A percentile compares a stretch with the other conserved stretches of the same genome.
Evolutionary conservation across 768 basidiomycete genomes (phyloP).

Genomic region (Serendipita sp.): DNA sequence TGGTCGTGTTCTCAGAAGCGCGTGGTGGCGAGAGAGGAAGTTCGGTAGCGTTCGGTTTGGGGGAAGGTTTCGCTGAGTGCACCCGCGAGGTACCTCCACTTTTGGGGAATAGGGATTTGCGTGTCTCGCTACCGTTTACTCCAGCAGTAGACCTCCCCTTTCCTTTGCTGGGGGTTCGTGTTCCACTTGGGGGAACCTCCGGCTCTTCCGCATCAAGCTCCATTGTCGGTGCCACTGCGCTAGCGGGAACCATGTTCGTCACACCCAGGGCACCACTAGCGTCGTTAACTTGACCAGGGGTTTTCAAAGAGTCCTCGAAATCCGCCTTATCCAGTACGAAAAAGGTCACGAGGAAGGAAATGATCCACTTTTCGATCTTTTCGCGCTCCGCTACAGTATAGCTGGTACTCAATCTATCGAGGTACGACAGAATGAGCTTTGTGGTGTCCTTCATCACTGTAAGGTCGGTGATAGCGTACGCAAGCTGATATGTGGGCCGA

Average conservation of each 20-base stretch:
- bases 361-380: conserved; percentile 57
- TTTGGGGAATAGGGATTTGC: not conserved
- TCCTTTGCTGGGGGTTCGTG: not conserved
- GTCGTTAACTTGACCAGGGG: conserved; percentile 32
- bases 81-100: not conserved
- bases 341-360: conserved; percentile 68
- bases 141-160: conserved; percentile 3
- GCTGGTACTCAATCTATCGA: conserved; percentile 68
- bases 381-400: conserved; percentile 67
- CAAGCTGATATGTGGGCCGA: conserved; percentile 40
- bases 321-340: conserved; percentile 56
- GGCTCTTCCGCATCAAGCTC: not conserved
- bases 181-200: not conserved
- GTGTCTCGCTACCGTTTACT: not conserved
- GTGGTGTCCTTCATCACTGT: conserved; percentile 74
- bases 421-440: conserved; percentile 78
- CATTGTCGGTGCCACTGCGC: not conserved
- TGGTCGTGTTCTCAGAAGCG: not conserved
- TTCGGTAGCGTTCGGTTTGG: not conserved
- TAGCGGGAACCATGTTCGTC: not conserved
- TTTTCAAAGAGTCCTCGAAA: conserved; percentile 52
- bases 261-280: not conserved
- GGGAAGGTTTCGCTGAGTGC: not conserved
- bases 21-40: not conserved
- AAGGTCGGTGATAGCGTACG: conserved; percentile 61